Evolutionary conservation across 352 stramenopile species (phyloP), one percentile per base, ranked within the genome.

Genomic region (Globisporangium iwayamae): DNA sequence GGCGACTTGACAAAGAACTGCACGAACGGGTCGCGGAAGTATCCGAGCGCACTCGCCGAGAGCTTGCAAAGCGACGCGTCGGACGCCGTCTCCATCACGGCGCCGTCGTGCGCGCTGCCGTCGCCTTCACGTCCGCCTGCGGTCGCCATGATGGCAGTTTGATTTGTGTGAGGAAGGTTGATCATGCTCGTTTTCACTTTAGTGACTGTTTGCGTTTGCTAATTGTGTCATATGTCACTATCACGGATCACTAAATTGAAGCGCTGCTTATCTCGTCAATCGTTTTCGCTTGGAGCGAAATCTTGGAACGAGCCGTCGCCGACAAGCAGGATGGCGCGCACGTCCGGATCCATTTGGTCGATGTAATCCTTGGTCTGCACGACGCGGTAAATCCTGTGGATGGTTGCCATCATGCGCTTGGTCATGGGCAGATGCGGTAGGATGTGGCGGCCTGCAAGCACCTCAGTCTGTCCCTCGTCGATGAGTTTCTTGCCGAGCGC

Each of bases 1-100:
- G 85, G 84, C 36, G 61, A 32, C 79, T 90, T 92, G 66, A 94
- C 83, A 60, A 96, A 96, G 65, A 78, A 93, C 56, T 78, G 73
- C 61, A 88, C 81, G 68, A 91, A 96, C 36, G 85, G 62, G 66
- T 96, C 88, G 7, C 65, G 62, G 32, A 77, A 96, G 68, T 96
- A 96, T 55, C 88, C 87, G 8, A 93, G 50, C 34, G 72, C 62
- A 55, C 69, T 81, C 22, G 88, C 85, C n/a, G 88, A 96, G 14
- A 91, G 76, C 67, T 96, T 96, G 71, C 88, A 94, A 13, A 91
- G 72, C 34, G 86, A 93, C 54, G 88, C 88, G 55, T 96, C 88
- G 34, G 76, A 74, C 50, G 86, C 86, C 16, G 88, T 96, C 65
- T 81, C 88, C 68, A 90, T 89, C 55, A 96, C 87, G 16, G 83